Evolutionary conservation across 2,329 filamentous ascomycete species (phyloP), one percentile per base, ranked within the genome.

Genomic region (Shiraia sp.): DNA sequence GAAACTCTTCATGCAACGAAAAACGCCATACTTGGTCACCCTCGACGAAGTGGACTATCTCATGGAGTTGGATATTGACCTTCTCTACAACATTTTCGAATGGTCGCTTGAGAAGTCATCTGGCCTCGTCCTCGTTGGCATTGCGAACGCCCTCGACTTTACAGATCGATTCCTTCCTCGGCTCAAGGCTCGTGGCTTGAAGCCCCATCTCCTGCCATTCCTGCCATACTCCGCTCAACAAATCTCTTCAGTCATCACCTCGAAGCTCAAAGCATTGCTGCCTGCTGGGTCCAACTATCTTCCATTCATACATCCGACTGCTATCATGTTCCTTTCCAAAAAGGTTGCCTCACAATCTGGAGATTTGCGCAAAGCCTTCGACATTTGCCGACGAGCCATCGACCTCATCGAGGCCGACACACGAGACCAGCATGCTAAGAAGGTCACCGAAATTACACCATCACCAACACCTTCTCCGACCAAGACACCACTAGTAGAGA

Each of bases 11-110:
- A 71, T 86, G 32, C 78, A 82, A 77, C 67, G 77, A 13, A 65
- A 69, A 26, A 65, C 67, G 27, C 79, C 88, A 10, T 95, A 87
- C 61, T 69, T 97, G n/a, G 83, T 99, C 22, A 87, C 90, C 1
- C 76, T 99, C 43, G 93, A 99, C 61, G 93, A 99, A 72, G 92
- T 99, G 46, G 93, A 99, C 61, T 88, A 95, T 62, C 84, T 99
- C 35, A 78, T 99, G 28, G 92, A 88, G 1, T 77, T 96, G 50
- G 92, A 96, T 55, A 75, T 93, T 44, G 90, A 95, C 55, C 86
- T 93, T 40, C 76, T 99, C 10, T 96, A 97, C 72, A 87, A 84
- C 48, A 77, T 99, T n/a, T 96, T 99, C 56, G 91, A 96, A 66
- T 97, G 92, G 91, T 95, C 93, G 1, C 75, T 99, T 60, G 82